Conservation (phyloP, 306 rosid genomes). For the Hippophae gyantsensis region DNA sequence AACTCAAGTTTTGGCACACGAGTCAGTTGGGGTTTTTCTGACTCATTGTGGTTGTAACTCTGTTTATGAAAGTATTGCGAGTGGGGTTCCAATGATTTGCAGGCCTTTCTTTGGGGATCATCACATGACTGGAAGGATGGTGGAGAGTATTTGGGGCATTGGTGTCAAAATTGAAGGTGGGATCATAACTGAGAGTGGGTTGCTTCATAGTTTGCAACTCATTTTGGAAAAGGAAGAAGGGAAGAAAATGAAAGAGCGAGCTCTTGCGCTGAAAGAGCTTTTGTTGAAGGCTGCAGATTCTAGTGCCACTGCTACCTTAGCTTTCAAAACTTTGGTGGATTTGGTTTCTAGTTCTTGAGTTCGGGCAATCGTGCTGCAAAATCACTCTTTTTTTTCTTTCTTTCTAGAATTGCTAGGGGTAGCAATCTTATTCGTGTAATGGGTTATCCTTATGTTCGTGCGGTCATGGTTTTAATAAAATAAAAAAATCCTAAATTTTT, state of each 20-base stretch:
- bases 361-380: too few species aligned
- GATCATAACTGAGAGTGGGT: conserved; percentile 29
- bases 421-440: too few species aligned
- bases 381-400: too few species aligned
- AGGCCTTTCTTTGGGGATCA: conserved; percentile 48
- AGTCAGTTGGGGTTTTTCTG: not conserved
- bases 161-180: conserved; percentile 36
- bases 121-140: conserved; percentile 21
- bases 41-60: too few species aligned
- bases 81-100: conserved; percentile 44
- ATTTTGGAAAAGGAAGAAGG: conserved; percentile 32
- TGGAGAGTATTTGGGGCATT: conserved; percentile 36
- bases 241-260: conserved; percentile 17
- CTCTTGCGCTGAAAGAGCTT: not conserved
- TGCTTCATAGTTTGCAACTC: conserved; percentile 28
- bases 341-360: not conserved
- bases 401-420: too few species aligned
- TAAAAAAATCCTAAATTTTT: too few species aligned
- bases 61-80: conserved; percentile 16
- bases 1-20: conserved; percentile 35
- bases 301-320: not conserved
- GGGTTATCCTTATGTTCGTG: too few species aligned
- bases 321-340: not conserved
- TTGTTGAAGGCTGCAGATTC: not conserved
- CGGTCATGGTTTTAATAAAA: too few species aligned